Conservation (phyloP, 148 eudicot genomes). For the Rhododendron molle region DNA sequence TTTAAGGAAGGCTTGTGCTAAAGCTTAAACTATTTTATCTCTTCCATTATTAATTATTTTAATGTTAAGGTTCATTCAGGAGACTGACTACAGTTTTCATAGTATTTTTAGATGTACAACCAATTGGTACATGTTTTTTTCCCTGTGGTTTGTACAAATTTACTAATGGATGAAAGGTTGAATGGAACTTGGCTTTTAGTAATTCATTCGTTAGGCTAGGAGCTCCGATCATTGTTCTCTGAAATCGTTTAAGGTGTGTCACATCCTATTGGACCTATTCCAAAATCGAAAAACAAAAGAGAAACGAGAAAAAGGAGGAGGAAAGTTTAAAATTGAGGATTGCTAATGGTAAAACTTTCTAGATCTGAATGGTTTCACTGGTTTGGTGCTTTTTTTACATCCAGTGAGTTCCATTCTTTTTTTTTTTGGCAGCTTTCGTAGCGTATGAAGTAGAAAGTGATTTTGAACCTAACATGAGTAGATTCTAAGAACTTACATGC, state of each 20-base stretch:
- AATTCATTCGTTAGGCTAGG: not conserved
- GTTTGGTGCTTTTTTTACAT: not conserved
- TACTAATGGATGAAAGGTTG: not conserved
- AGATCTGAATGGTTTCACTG: not conserved
- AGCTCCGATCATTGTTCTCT: not conserved
- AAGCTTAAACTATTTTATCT: not conserved
- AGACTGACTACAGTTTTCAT: not conserved
- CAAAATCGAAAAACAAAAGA: not conserved
- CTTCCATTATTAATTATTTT: not conserved
- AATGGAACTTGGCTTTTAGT: constrained; percentile 1
- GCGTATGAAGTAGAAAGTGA: not conserved
- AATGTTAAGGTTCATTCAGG: not conserved
- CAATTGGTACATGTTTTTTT: not conserved
- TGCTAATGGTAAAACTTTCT: not conserved
- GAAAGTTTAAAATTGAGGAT: not conserved
- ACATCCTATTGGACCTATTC: not conserved
- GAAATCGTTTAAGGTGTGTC: not conserved
- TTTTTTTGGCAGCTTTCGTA: not conserved
- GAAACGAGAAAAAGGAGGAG: not conserved
- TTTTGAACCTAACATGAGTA: not conserved
- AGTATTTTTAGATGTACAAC: not conserved
- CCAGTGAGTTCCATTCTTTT: not conserved
- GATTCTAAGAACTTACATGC: not conserved
- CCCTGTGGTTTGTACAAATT: not conserved
- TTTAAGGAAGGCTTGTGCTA: not conserved